Evolutionary conservation across 176 grass and related monocot genomes (phyloP), one percentile per base, ranked within the genome.

Genomic region (Poa annua): DNA sequence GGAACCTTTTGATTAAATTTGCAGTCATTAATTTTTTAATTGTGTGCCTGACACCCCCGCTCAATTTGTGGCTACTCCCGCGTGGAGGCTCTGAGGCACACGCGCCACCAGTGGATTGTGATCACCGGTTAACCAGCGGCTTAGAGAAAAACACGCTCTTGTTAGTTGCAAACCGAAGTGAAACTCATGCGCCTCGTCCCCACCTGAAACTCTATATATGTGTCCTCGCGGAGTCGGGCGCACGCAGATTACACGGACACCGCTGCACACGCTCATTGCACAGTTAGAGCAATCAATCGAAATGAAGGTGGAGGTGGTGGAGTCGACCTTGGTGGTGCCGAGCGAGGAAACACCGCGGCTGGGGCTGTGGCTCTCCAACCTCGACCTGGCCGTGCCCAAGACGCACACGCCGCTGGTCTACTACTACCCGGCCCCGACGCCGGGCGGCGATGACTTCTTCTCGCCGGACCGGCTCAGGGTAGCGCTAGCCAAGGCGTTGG

Each of bases 401-500:
- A 75, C 70, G 67, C 87, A 87, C 86, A 88, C 79, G 16, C 61
- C 79, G 45, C 75, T 73, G 22, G 63, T 92, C 38, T 89, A 84
- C 82, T 71, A 89, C 50, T 92, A 89, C 80, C 22, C 56, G 15
- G 68, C 68, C 3, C 81, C 81, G 13, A 8, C 56, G 60, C 24
- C 47, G 7, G 61, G 2, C 24, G 51, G 7, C 19, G 33, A 12
- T 0, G 42, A 26, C 41, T 89, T 74, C 65, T 85, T 89, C 69
- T 64, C 84, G 11, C 47, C 26, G 10, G 81, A 87, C 38, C 41
- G 64, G 22, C 26, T 90, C 13, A 87, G 74, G 57, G 49, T 66
- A 3, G 73, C 90, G 25, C 79, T 92, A 8, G 80, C 84, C 26
- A 61, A 34, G 26, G 81, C 81, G 6, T 72, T 90, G 15, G 85